A percentile compares a stretch with the other conserved stretches of the same genome.
Evolutionary conservation across 2,329 filamentous ascomycete species (phyloP).

Genomic region (Fusarium oligoseptatum): DNA sequence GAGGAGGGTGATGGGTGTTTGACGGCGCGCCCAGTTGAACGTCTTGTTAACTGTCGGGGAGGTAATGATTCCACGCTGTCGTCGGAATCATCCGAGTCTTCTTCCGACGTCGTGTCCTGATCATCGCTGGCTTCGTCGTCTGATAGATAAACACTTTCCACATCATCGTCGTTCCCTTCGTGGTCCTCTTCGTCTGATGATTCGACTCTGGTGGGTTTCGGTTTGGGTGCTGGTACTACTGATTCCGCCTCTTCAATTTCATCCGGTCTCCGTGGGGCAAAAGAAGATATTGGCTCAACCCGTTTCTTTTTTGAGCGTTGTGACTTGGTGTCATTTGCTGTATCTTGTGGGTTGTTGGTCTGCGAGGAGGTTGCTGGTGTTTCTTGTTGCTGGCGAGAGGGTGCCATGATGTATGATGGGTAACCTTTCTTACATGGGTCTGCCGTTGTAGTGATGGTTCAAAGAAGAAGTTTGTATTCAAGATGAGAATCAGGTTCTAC

Average conservation of each 20-base stretch:
- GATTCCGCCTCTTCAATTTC: constrained; percentile 37
- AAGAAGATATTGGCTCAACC: not conserved
- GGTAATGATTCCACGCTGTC: constrained; percentile 29
- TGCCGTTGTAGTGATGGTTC: not conserved
- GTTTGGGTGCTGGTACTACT: constrained; percentile 12
- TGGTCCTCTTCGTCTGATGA: constrained; percentile 22
- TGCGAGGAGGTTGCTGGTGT: constrained; percentile 22
- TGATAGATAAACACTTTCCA: constrained; percentile 41
- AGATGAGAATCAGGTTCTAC: not conserved
- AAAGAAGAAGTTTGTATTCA: constrained; percentile 1
- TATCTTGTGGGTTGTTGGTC: not conserved
- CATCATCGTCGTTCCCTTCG: constrained; percentile 14
- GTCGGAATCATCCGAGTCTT: constrained; percentile 31
- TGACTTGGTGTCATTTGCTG: constrained; percentile 9
- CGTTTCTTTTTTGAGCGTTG: constrained; percentile 8
- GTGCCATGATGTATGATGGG: constrained; percentile 19
- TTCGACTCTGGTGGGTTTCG: constrained; percentile 17
- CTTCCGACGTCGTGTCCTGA: constrained; percentile 23
- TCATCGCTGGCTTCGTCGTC: constrained; percentile 24
- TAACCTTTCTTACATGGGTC: not conserved
- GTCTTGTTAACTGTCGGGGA: constrained; percentile 24
- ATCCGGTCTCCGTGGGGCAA: constrained; percentile 26
- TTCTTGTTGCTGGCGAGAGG: constrained; percentile 9
- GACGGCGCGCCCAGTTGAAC: constrained; percentile 12
- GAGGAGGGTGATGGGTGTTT: constrained; percentile 12